Base-by-base conservation (phyloP, 228 moss, liverwort and hornwort genomes). In the Sphagnum fallax region DNA sequence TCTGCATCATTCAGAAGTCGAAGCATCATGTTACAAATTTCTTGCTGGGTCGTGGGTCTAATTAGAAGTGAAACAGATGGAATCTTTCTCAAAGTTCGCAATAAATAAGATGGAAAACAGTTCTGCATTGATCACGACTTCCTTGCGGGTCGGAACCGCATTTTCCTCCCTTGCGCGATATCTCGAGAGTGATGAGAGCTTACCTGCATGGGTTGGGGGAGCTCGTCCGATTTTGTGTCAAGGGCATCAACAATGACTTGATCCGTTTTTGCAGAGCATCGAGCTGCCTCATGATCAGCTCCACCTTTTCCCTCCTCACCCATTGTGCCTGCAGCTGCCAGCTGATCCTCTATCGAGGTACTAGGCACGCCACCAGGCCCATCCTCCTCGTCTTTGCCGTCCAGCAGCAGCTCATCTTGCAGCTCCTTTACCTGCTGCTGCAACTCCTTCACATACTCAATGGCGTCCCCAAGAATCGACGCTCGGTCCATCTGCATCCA, bases 361-460 rank as follows among this genome's bases (percentile, higher is more conserved):
- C 72, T 78, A 58, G 77, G 74, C 47, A 74, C 70, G 11, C 53
- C 48, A 10, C 14, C 64, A 52, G 67, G 78, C 12, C 72, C 49
- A 50, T 83, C 83, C 64, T 74, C 75, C 64, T 75, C 76, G 51
- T 87, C 87, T 70, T 87, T 87, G 73, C 67, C 73, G 7, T 86
- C 86, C 48, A 75, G 73, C 47, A 87, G 82, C 55, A 79, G 60
- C 82, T 98, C 98, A 65, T 91, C 90, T 74, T 94, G 92, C 63
- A 98, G 70, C 53, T 87, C 88, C 77, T 98, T 91, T 59, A 98
- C 97, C 64, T 91, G 90, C 55, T 90, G 90, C 79, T 98, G 97
- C 47, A 98, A 76, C 66, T 98, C 97, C 80, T 90, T 90, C 73
- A 98, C 94, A 48, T 98, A 98, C 79, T 98, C 98, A 52, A 98